Evolutionary conservation across 2,329 filamentous ascomycete genomes (phyloP).

Genomic region (Fusarium coicis): DNA sequence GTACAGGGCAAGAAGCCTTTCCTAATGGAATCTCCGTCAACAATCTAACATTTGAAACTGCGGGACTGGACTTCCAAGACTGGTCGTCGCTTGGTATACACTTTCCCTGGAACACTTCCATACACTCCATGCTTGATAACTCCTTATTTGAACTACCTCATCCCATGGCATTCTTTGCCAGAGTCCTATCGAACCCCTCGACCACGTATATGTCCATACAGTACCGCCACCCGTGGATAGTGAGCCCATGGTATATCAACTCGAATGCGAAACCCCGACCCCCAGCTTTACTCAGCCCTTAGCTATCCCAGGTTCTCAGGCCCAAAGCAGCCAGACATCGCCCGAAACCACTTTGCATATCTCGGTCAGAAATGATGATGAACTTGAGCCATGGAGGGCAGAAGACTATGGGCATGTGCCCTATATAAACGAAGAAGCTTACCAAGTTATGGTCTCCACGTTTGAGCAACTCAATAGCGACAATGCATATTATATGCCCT

Average conservation of each 20-base stretch:
- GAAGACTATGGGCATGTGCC: not conserved
- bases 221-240: not conserved
- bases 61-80: not conserved
- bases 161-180: not conserved
- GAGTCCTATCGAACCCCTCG: not conserved
- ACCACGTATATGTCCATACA: no score
- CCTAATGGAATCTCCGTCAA: not conserved
- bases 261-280: not conserved
- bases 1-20: not conserved
- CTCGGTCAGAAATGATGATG: not conserved
- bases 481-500: not conserved
- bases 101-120: not conserved
- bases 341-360: no score
- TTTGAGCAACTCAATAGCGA: not conserved
- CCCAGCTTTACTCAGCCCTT: not conserved
- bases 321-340: not conserved
- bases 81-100: not conserved
- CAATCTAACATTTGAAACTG: not conserved
- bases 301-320: not conserved
- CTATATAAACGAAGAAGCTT: not conserved
- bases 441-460: not conserved
- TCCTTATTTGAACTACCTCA: not conserved
- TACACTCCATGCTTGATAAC: not conserved
- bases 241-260: not conserved
- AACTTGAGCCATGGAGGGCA: not conserved